Base-by-base conservation (phyloP, 768 basidiomycete genomes). In the Coprinopsis strossmayeri region DNA sequence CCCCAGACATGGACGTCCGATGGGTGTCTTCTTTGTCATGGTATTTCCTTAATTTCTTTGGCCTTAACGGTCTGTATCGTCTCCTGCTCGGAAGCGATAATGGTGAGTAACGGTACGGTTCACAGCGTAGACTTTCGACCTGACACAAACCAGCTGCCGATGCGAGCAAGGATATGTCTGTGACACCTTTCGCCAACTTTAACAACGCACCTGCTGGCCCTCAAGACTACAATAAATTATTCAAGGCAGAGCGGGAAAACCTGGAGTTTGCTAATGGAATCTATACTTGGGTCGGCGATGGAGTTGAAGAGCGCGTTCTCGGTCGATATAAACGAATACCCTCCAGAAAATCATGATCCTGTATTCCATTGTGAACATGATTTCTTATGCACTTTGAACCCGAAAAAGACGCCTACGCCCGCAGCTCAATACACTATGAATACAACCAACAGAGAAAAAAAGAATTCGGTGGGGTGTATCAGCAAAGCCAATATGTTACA, bases 21-120 rank as follows among this genome's bases (percentile, higher is more conserved):
- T 99, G 96, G 94, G 96, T 98, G 26, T 99, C 96, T 18, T 96
- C 96, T 10, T 73, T 98, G 47, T 94, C 91, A 15, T 98, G 96
- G 96, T 99, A 98, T 69, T 98, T 99, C 69, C 81, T 98, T 59
- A 98, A 97, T 72, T 90, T 97, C 69, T 98, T 99, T 66, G 95
- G 95, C 46, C 69, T 99, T 53, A 97, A 97, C 60, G 94, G 93
- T 15, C 67, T 99, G 15, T 99, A 98, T 71, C 88, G 87, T 42
- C 82, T 98, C 52, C 79, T 98, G 51, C 82, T 99, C 51, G 94
- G 93, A 7, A 77, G 77, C 34, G 91, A 94, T 47, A 92, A 94
- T 59, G 78, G 95, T 94, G 55, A 59, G 84, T 69, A n/a, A n/a
- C n/a, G n/a, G n/a, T n/a, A n/a, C n/a, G n/a, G n/a, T n/a, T n/a